Percentiles rank a stretch among this genome's conserved stretches.
Conservation (phyloP, 495 filamentous ascomycete species). For the Neurospora hispaniola region DNA sequence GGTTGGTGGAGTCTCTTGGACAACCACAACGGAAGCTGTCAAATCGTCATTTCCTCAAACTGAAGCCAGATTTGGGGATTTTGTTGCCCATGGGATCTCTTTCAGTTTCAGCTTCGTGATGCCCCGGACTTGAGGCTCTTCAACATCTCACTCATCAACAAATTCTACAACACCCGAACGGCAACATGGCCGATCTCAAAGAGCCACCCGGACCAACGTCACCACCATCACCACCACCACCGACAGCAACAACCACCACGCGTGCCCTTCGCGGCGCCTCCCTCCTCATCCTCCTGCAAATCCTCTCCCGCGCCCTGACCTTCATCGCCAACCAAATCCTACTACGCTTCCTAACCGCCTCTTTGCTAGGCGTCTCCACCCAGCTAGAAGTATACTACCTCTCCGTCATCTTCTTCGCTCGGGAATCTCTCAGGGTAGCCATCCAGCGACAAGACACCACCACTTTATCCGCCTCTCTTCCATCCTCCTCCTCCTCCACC, state of each 20-base stretch:
- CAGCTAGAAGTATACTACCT: slow-evolving; percentile 88
- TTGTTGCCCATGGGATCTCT: not conserved
- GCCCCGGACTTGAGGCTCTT: not conserved
- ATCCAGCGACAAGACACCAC: slow-evolving; percentile 61
- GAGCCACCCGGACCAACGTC: not conserved
- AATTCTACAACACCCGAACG: not conserved
- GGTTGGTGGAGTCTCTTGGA: not conserved
- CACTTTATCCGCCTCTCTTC: not conserved
- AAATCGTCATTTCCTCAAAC: not conserved
- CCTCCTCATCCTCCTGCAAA: slow-evolving; percentile 75
- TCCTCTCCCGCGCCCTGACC: slow-evolving; percentile 73
- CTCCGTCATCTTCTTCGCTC: slow-evolving; percentile 79
- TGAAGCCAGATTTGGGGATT: not conserved
- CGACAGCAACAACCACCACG: not conserved
- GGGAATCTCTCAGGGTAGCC: slow-evolving; percentile 77
- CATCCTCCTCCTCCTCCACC: not conserved
- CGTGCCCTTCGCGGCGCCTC: slow-evolving; percentile 54
- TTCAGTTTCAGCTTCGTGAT: not conserved
- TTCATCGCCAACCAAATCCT: slow-evolving; percentile 86
- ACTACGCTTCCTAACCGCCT: slow-evolving; percentile 74
- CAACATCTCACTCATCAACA: not conserved
- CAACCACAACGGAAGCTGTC: not conserved
- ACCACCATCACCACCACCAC: not conserved
- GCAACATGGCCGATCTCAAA: not conserved
- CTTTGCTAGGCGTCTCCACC: slow-evolving; percentile 69